These are phyloP conservation scores for Pyrenopolyporus hunteri DNA, from an alignment of 495 filamentous ascomycete species.

Conservation along the genomic window DNA sequence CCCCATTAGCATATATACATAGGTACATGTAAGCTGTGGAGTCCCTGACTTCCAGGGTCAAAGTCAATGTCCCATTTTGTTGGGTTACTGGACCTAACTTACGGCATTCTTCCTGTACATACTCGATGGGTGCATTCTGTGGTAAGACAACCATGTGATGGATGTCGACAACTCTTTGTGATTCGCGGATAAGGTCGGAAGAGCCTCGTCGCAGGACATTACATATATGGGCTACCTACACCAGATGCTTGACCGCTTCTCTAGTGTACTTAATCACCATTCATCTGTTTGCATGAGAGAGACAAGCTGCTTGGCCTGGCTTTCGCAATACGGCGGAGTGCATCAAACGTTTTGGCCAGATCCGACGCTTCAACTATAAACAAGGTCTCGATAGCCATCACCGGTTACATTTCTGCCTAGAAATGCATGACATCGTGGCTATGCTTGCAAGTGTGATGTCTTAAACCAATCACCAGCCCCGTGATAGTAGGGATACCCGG, in stretches of 20 bases:
- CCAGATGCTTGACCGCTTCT: slow-evolving; percentile 31
- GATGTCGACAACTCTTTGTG: slow-evolving; percentile 16
- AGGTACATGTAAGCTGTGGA: background rate
- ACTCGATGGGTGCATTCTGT: too few relatives aligned
- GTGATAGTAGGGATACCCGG: slow-evolving; percentile 8
- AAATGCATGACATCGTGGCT: slow-evolving; percentile 39
- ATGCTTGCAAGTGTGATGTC: slow-evolving; percentile 37
- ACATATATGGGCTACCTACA: slow-evolving; percentile 5
- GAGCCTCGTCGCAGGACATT: slow-evolving; percentile 30
- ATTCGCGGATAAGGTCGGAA: slow-evolving; percentile 22
- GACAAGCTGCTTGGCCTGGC: slow-evolving; percentile 23
- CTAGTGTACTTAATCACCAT: slow-evolving; percentile 8
- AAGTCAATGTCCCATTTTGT: slow-evolving; percentile 27
- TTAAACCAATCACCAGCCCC: slow-evolving; percentile 28
- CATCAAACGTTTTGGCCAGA: slow-evolving; percentile 33
- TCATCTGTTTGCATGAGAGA: slow-evolving; percentile 28
- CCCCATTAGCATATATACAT: slow-evolving; percentile 11
- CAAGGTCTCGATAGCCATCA: slow-evolving; percentile 24
- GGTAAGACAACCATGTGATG: slow-evolving; percentile 40
- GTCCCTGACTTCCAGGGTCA: slow-evolving; percentile 11
- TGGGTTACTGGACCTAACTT: slow-evolving; percentile 30
- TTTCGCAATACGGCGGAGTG: slow-evolving; percentile 13
- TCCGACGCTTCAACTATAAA: slow-evolving; percentile 26
- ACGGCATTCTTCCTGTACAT: slow-evolving; percentile 37
- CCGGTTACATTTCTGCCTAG: slow-evolving; percentile 24